Percentiles rank a stretch among this genome's conserved stretches.
phyloP scores from a whole-genome alignment of 768 basidiomycete genomes.

The Termitomyces sp. region DNA sequence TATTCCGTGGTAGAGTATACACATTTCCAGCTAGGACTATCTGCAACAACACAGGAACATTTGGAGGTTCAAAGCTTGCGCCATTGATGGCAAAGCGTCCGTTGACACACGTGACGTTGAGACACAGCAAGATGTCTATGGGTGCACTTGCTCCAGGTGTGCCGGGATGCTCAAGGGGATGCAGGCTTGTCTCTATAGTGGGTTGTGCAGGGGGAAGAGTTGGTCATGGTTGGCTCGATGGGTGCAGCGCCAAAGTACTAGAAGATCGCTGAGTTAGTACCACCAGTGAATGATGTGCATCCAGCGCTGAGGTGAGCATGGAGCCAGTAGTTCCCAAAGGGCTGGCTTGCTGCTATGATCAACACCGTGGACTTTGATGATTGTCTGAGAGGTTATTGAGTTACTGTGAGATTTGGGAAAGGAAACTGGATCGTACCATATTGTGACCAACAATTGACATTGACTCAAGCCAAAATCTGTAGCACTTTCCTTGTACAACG shows the following conservation, averaged over 20 bases:
- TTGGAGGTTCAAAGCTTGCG: not conserved
- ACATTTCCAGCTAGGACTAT: constrained; percentile 31
- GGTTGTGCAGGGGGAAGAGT: not conserved
- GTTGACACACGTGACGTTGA: not conserved
- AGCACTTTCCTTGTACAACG: too few species aligned
- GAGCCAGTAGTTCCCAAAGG: too few species aligned
- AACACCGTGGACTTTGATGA: constrained; percentile 3
- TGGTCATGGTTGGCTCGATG: not conserved
- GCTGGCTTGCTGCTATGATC: not conserved
- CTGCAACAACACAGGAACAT: not conserved
- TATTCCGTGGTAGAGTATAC: constrained; percentile 35
- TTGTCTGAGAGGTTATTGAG: too few species aligned
- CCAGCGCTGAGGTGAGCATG: not conserved
- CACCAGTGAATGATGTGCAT: not conserved
- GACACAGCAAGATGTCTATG: not conserved
- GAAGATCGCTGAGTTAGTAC: not conserved
- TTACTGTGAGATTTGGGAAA: too few species aligned
- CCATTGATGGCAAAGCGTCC: not conserved
- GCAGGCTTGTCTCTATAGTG: not conserved
- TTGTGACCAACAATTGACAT: constrained; percentile 36
- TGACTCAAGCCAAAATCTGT: constrained; percentile 28
- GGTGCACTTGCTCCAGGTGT: not conserved
- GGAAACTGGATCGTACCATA: too few species aligned
- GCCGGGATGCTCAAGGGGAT: not conserved
- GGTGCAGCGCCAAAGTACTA: not conserved